Base-by-base conservation (phyloP, 2,329 filamentous ascomycete species). In the Cercospora zeina region DNA sequence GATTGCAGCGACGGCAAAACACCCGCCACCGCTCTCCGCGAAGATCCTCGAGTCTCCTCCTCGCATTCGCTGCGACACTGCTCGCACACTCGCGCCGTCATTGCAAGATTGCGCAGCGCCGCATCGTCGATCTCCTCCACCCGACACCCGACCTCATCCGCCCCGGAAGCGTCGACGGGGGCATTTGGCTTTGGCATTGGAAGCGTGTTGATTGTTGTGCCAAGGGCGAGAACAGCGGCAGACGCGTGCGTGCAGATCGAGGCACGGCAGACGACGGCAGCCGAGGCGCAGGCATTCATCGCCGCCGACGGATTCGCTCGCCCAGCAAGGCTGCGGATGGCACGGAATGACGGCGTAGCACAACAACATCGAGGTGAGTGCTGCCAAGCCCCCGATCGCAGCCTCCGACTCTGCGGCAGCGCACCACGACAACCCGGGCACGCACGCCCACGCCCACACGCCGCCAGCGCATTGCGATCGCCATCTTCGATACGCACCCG, bases 391-490 rank as follows among this genome's bases (percentile, higher is more conserved):
- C 47, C 47, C 47, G 47, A 50, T 50, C 47, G 47, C 47, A 8
- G 24, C 47, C 11, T 4, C 47, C 36, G 37, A 47, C 7, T 39
- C 1, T 47, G 37, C 37, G 39, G 31, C 24, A 58, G n/a, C 47
- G 24, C 27, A 14, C 47, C 47, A 50, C 47, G 47, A 50, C 47
- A 50, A 27, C 47, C 47, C 24, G 47, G 47, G 47, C 4, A 21
- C 37, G 37, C 37, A 27, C 3, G 36, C 27, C 11, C n/a, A n/a
- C n/a, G n/a, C n/a, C n/a, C n/a, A n/a, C n/a, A 27, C 3, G 36
- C 27, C 11, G 47, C 45, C 47, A 50, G 16, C 31, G 30, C 30
- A 54, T 53, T 51, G 56, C 56, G 61, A 62, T 62, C 61, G 57
- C 50, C 56, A 58, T 53, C 49, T 27, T 54, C 55, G 47, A 58